Evolutionary conservation across 495 filamentous ascomycete genomes (phyloP), one percentile per base, ranked within the genome.

Genomic region (Sabuloglossum arenarium): DNA sequence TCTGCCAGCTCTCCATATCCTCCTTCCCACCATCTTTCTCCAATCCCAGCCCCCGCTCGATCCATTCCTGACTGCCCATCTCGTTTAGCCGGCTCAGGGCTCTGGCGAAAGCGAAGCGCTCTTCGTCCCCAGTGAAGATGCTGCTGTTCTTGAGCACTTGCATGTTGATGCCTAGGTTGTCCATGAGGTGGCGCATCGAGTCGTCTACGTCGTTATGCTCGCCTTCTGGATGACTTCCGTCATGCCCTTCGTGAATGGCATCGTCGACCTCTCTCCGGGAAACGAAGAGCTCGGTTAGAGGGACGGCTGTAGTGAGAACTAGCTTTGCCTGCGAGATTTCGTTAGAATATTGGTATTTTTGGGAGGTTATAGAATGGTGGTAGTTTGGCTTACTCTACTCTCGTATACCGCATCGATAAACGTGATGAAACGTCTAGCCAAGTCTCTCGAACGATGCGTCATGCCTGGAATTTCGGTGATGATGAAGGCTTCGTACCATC

Each of bases 351-450:
- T 39, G 74, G 29, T 43, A 43, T 43, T 39, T 39, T 10, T 39
- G 12, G 12, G 16, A 21, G 16, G n/a, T 21, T 23, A 43, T n/a
- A 42, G 1, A 28, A n/a, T 55, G 21, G 6, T n/a, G 28, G 16
- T 14, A 9, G 31, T 23, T 14, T 19, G n/a, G 67, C 70, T 32
- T 68, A 80, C 79, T 62, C 75, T 69, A 59, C 74, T 79, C 61
- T 87, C 91, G 69, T 98, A 98, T 30, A 91, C 82, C 10, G 91
- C 89, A 67, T 98, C 91, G 53, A 98, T 84, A 61, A 98, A 95
- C 0, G 91, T 98, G 61, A 98, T 97, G 66, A 98, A 97, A 21
- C 91, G 71, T 46, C 91, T 70, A 0, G 93, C 91, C 12, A 93
- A 74, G 72, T 98, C 91, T n/a, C 91, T 78, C 63, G 85, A 76